phyloP scores from a whole-genome alignment of 371 early-diverging fungal species.

The Sporodiniella umbellata region DNA sequence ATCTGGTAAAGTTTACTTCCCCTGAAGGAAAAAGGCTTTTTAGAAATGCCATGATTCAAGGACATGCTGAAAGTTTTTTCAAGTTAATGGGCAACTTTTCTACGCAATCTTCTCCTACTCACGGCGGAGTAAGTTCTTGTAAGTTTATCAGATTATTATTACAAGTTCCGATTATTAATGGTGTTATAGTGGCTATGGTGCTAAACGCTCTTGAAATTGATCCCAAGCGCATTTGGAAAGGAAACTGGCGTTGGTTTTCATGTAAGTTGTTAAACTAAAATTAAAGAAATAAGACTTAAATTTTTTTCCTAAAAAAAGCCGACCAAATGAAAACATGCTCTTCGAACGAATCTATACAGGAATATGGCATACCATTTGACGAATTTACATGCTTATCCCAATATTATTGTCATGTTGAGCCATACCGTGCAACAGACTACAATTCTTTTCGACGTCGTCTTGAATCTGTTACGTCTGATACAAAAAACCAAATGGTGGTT shows the following conservation, averaged over 20 bases:
- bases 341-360: conserved; percentile 63
- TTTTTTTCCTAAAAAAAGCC: conserved; percentile 40
- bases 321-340: conserved; percentile 83
- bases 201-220: conserved; percentile 92
- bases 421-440: conserved; percentile 62
- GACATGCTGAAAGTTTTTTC: conserved; percentile 84
- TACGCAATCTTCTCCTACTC: conserved; percentile 76
- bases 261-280: conserved; percentile 7
- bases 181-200: conserved; percentile 74
- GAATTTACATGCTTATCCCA: conserved; percentile 84
- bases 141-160: conserved; percentile 16
- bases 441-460: conserved; percentile 73
- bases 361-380: conserved; percentile 80
- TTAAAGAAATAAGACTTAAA: too few relatives aligned
- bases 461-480: conserved; percentile 56
- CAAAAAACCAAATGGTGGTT: conserved; percentile 79
- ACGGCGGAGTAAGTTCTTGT: conserved; percentile 54
- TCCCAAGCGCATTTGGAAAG: conserved; percentile 86
- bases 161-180: not conserved
- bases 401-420: conserved; percentile 73
- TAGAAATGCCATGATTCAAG: conserved; percentile 69
- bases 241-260: conserved; percentile 85
- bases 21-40: conserved; percentile 75
- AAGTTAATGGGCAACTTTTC: conserved; percentile 84
- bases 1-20: conserved; percentile 47